These are phyloP conservation scores for Solanum sitiens DNA, from an alignment of 257 asterid species.

Conservation along the genomic window DNA sequence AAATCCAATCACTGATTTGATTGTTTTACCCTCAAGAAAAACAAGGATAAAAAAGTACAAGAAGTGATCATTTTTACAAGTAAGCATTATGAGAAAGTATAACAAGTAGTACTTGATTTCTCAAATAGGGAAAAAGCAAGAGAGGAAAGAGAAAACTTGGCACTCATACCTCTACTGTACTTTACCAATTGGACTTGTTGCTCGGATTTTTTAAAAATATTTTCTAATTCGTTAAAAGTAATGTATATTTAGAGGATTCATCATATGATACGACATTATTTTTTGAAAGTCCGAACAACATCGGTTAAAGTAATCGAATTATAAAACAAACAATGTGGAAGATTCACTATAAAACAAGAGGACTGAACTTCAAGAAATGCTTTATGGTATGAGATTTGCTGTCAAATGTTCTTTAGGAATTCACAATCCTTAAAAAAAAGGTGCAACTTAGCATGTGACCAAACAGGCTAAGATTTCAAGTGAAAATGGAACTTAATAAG, in stretches of 20 bases:
- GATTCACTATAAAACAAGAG: background rate
- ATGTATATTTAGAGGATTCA: accelerated
- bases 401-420: background rate
- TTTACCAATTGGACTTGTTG: too few relatives aligned
- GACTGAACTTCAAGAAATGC: background rate
- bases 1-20: background rate
- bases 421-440: background rate
- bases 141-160: background rate
- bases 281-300: background rate
- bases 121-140: background rate
- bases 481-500: constrained; percentile 1
- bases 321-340: background rate
- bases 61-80: background rate
- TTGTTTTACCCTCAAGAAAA: background rate
- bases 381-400: background rate
- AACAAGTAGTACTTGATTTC: background rate
- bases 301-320: background rate
- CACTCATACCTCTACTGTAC: background rate
- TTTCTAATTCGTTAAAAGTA: accelerated
- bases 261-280: accelerated
- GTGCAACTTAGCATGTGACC: constrained; percentile 6
- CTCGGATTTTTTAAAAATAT: background rate
- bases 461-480: constrained; percentile 11
- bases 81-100: background rate
- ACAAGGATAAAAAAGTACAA: background rate